Evolutionary conservation across 371 early-diverging fungal species (phyloP), one percentile per base, ranked within the genome.

Genomic region (Gilbertella persicaria): DNA sequence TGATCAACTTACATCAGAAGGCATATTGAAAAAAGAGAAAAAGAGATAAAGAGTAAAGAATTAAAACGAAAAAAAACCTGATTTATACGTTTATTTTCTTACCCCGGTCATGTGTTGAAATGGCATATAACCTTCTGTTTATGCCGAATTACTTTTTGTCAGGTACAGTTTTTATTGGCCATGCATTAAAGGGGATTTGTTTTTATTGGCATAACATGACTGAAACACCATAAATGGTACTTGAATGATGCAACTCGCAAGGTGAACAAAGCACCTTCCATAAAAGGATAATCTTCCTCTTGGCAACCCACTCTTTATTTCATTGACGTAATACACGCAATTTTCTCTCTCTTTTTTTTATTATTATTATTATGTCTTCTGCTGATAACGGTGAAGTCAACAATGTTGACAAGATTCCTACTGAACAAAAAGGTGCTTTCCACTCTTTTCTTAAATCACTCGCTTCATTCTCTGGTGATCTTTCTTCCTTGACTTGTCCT

Each of bases 391-490:
- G 49, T 30, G 71, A 72, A 66, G 67, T 66, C 5, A 75, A 75
- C 24, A 75, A 75, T 45, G 67, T 75, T 8, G 75, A 75, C 25
- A 58, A 68, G 38, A 84, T 86, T n/a, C 84, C 88, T 10, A 59
- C 71, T 12, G 78, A 82, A 36, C 82, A 87, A 60, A 82, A 82
- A 58, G 74, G 82, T 28, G 85, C 83, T 39, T 82, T 90, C 58
- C 73, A 83, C 50, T 77, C 80, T 0, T 90, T 90, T 50, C 48
- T 90, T 36, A 78, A 85, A 53, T 78, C 79, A n/a, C 60, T 90
- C 5, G 78, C 85, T 7, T 82, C 87, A 39, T 89, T 89, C 53
- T 85, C 90, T 16, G 90, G 90, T 25, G 90, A 90, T 62, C 75
- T 90, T 40, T 87, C 88, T 8, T 71, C 82, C 17, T 69, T 90